phyloP scores from a whole-genome alignment of 179 eudicot species.

The Dionaea muscipula region DNA sequence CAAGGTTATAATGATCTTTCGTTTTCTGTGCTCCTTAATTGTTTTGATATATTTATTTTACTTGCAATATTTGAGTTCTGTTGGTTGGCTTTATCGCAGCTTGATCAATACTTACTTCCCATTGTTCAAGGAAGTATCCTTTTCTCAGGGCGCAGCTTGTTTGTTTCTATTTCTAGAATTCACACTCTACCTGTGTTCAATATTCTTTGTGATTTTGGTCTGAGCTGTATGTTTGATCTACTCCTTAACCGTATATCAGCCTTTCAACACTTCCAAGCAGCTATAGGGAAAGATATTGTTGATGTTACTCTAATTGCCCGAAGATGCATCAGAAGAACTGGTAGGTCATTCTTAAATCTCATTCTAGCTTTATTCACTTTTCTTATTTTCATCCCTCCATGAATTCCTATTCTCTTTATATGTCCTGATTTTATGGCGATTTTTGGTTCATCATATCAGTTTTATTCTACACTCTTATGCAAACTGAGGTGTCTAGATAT shows the following conservation, averaged over 20 bases:
- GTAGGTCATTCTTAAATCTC: conserved; percentile 22
- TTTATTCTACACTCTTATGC: neutral
- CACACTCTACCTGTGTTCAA: neutral
- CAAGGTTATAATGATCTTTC: conserved; percentile 38
- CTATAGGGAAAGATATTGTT: conserved; percentile 70
- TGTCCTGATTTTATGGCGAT: neutral
- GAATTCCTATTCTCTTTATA: neutral
- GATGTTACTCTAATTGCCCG: conserved; percentile 85
- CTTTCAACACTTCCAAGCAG: conserved; percentile 83
- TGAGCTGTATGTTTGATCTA: conserved; percentile 9
- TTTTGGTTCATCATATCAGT: neutral
- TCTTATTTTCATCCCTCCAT: neutral
- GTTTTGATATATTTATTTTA: neutral
- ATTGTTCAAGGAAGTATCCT: conserved; percentile 98
- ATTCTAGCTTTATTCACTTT: neutral
- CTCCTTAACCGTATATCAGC: conserved; percentile 59
- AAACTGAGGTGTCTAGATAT: too few species aligned
- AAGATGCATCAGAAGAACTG: conserved; percentile 85
- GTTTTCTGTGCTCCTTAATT: conserved; percentile 1
- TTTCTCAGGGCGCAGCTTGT: conserved; percentile 1
- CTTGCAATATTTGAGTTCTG: neutral
- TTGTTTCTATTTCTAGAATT: neutral
- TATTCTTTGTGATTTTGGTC: conserved; percentile 5
- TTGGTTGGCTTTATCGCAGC: conserved; percentile 36
- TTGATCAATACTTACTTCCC: conserved; percentile 85